These are phyloP conservation scores for Geotrichum aggregatum DNA, from an alignment of 1,139 yeast genomes.

Conservation along the genomic window DNA sequence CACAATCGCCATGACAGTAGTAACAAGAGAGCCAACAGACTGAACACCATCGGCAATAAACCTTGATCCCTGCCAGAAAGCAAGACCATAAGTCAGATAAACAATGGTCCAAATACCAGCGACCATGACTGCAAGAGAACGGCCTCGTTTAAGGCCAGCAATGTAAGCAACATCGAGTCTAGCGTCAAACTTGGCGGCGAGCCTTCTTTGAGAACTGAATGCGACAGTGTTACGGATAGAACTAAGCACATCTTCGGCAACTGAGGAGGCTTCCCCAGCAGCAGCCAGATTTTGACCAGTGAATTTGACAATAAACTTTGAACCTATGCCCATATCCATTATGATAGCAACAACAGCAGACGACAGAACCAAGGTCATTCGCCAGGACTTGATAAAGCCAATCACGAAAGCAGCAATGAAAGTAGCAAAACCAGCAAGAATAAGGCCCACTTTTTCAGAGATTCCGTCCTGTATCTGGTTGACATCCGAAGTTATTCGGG, in stretches of 20 bases:
- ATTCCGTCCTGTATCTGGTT: constrained; percentile 45
- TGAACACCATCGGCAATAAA: constrained; percentile 37
- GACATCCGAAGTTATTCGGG: constrained; percentile 46
- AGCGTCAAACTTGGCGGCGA: constrained; percentile 34
- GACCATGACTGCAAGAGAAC: constrained; percentile 36
- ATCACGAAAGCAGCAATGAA: constrained; percentile 43
- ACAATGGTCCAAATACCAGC: constrained; percentile 39
- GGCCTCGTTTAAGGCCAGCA: constrained; percentile 34
- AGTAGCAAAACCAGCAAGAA: constrained; percentile 40
- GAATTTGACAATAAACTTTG: constrained; percentile 38
- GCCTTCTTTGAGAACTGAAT: constrained; percentile 42
- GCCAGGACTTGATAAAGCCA: constrained; percentile 42
- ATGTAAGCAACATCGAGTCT: constrained; percentile 26
- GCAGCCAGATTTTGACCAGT: constrained; percentile 33
- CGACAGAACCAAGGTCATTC: constrained; percentile 40
- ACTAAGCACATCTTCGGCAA: constrained; percentile 45
- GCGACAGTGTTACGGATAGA: constrained; percentile 45
- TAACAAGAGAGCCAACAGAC: constrained; percentile 37
- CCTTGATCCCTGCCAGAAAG: constrained; percentile 46
- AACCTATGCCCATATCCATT: constrained; percentile 32
- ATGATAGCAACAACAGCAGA: constrained; percentile 39
- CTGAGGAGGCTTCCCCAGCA: constrained; percentile 40
- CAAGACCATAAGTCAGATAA: constrained; percentile 41
- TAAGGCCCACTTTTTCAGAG: constrained; percentile 44
- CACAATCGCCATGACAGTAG: constrained; percentile 41